Base-by-base conservation (phyloP, 1,139 yeast genomes). In the Taiozyma onychis region DNA sequence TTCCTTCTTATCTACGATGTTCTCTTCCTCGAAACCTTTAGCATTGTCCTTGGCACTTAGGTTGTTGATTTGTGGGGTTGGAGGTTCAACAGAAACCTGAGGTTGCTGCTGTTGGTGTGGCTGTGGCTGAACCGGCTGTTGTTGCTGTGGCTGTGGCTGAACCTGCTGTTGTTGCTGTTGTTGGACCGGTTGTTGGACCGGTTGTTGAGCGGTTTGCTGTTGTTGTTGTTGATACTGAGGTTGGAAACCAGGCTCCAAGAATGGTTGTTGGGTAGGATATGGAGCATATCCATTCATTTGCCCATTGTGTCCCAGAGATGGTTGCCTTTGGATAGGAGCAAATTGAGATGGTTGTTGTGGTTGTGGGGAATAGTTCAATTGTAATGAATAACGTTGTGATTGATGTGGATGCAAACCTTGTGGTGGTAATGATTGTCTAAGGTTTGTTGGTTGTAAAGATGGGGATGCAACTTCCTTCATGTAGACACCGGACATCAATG, bases 401-500 rank as follows among this genome's bases (percentile, higher is more conserved):
- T 48, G 44, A 21, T 44, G 55, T 32, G 48, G 58, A 41, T 48
- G 52, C 39, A 50, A 51, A 26, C 49, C 5, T 45, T 52, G 56
- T 11, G 58, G 54, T 6, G 63, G 47, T 37, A 55, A 18, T 30
- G 55, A 52, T 30, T 55, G 54, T 53, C 57, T 37, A 11, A 37
- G 18, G 41, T 37, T 37, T 18, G 41, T 11, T n/a, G 35, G 35
- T 18, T 37, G 41, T 37, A 24, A 13, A 48, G 8, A 54, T 21
- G 41, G 41, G 9, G 41, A 46, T 13, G 49, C 50, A 22, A 56
- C 48, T 35, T 54, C 54, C 42, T 57, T 57, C 13, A 54, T 48
- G 13, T 51, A 55, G n/a, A 60, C 58, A 28, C 59, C 65, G 39
- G 56, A 65, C 26, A 55, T 48, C 48, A 59, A 44, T 9, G 56